phyloP scores from a whole-genome alignment of 192 early-diverging fungal genomes.

The Spizellomyces punctatus region DNA sequence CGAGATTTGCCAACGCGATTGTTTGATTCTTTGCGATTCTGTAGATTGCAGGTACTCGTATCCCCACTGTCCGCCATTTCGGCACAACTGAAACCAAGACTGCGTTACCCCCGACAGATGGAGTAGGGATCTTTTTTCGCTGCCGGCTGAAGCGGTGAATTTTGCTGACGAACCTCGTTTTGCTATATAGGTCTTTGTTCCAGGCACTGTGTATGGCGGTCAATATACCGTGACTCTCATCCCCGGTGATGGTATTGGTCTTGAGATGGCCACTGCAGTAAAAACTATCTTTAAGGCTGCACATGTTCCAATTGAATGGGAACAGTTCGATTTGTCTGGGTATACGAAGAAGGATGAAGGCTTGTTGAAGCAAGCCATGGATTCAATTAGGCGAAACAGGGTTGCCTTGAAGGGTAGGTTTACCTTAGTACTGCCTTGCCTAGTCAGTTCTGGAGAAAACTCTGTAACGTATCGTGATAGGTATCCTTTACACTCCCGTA shows the following conservation, averaged over 20 bases:
- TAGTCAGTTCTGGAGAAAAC: neutral
- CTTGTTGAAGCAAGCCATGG: constrained; percentile 87
- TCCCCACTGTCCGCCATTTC: too few species aligned
- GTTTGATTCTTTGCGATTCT: too few species aligned
- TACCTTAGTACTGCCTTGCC: neutral
- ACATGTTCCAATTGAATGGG: constrained; percentile 93
- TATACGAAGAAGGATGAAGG: constrained; percentile 78
- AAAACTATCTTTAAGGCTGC: constrained; percentile 94
- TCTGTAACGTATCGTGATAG: constrained; percentile 16
- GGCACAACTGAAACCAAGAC: constrained; percentile 30
- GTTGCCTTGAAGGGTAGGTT: constrained; percentile 93
- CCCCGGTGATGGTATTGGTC: constrained; percentile 97
- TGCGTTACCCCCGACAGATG: constrained; percentile 3
- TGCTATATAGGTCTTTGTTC: constrained; percentile 1
- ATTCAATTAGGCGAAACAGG: constrained; percentile 92
- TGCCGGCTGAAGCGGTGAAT: too few species aligned
- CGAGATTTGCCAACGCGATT: too few species aligned
- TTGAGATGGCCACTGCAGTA: constrained; percentile 87
- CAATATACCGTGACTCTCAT: constrained; percentile 95
- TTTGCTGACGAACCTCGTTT: neutral
- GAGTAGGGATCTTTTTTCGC: too few species aligned
- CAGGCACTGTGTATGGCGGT: constrained; percentile 78
- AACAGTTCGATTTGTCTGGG: constrained; percentile 96
- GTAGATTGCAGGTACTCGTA: too few species aligned
- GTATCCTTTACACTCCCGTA: constrained; percentile 78